Evolutionary conservation across 73 alveolate genomes (phyloP).

Genomic region (Diophrys sp.): DNA sequence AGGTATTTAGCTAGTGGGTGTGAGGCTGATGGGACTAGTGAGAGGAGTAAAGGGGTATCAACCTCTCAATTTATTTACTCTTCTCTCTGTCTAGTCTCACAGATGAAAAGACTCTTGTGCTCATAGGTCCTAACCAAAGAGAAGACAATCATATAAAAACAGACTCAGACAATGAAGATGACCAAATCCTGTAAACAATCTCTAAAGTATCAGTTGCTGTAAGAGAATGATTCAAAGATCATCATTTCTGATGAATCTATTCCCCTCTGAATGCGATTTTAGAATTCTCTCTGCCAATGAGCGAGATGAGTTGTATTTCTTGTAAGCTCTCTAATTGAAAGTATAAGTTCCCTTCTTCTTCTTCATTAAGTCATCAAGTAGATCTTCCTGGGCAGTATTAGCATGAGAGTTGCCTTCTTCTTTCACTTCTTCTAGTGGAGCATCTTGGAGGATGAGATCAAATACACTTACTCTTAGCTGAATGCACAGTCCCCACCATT

Average conservation of each 20-base stretch:
- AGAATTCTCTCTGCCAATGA: constrained; percentile 51
- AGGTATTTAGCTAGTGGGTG: not conserved
- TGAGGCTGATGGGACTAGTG: not conserved
- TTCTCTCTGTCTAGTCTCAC: no score
- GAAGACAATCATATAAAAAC: not conserved
- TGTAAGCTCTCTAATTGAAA: constrained; percentile 48
- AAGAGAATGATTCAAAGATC: constrained; percentile 26
- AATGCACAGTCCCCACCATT: not conserved
- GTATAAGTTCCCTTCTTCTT: constrained; percentile 7
- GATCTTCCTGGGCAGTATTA: not conserved
- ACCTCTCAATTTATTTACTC: no score
- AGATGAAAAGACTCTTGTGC: no score
- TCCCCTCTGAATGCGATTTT: constrained; percentile 56
- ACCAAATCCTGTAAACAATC: no score
- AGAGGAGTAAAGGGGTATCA: no score
- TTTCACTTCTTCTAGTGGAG: not conserved
- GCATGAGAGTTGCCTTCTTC: not conserved
- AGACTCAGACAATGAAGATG: not conserved
- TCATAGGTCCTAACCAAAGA: not conserved
- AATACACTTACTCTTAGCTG: not conserved
- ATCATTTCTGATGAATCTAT: constrained; percentile 58
- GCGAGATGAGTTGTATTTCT: constrained; percentile 44
- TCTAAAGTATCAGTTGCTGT: not conserved
- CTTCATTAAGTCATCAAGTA: constrained; percentile 5
- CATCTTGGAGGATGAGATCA: not conserved